A percentile compares a stretch with the other conserved stretches of the same genome.
Conservation (phyloP, 148 eudicot species). For the Amaranthus cruentus region DNA sequence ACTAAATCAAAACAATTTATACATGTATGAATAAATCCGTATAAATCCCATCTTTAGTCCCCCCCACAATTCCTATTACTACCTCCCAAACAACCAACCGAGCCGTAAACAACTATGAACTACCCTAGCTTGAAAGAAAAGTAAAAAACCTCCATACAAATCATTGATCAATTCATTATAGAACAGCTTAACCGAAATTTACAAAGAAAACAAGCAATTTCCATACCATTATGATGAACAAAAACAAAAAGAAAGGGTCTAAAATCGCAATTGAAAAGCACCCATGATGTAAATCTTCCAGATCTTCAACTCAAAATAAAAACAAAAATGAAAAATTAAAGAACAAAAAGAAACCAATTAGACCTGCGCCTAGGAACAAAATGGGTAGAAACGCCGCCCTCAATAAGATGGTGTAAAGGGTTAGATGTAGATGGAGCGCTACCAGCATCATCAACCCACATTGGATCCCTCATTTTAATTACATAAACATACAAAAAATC, state of each 20-base stretch:
- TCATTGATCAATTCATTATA: too few relatives aligned
- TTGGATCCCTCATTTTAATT: slow-evolving; percentile 43
- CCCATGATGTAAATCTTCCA: not conserved
- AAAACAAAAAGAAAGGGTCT: not conserved
- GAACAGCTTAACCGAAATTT: not conserved
- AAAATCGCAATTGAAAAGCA: slow-evolving; percentile 7
- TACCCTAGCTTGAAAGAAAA: too few relatives aligned
- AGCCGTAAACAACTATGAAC: too few relatives aligned
- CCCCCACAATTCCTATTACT: too few relatives aligned
- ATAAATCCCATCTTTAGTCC: not conserved
- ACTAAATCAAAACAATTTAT: not conserved
- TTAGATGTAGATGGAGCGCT: slow-evolving; percentile 41
- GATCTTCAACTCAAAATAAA: slow-evolving; percentile 26
- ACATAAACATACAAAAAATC: not conserved
- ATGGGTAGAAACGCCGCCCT: slow-evolving; percentile 4
- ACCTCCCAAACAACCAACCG: too few relatives aligned
- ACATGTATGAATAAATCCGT: not conserved
- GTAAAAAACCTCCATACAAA: too few relatives aligned
- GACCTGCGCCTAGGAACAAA: slow-evolving; percentile 29
- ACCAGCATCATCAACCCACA: slow-evolving; percentile 46
- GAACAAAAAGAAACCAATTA: not conserved
- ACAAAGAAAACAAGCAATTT: not conserved
- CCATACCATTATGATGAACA: not conserved
- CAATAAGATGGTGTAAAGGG: slow-evolving; percentile 27
- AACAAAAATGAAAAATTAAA: not conserved